phyloP scores from a whole-genome alignment of 2,329 filamentous ascomycete genomes.

The Magnaporthales sp. region DNA sequence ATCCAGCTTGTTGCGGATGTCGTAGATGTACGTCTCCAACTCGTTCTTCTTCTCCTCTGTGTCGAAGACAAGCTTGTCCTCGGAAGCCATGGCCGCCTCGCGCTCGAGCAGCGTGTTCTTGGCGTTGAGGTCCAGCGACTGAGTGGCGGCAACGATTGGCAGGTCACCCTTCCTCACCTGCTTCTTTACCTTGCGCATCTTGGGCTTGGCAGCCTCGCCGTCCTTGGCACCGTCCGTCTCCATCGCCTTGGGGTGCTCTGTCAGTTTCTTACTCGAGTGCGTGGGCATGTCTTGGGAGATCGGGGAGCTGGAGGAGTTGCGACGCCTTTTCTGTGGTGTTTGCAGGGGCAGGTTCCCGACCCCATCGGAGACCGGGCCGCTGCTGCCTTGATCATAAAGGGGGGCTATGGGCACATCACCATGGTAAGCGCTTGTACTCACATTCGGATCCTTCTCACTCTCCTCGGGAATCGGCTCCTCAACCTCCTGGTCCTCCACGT shows the following conservation, averaged over 20 bases:
- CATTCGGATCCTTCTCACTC: slow-evolving; percentile 29
- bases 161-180: slow-evolving; percentile 96
- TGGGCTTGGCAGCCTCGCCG: slow-evolving; percentile 50
- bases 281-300: slow-evolving; percentile 7
- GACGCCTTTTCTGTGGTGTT: slow-evolving; percentile 4
- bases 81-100: slow-evolving; percentile 87
- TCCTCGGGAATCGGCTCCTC: slow-evolving; percentile 56
- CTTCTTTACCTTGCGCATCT: slow-evolving; percentile 98
- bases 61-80: slow-evolving; percentile 96
- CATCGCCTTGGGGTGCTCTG: slow-evolving; percentile 55
- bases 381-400: neutral
- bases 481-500: slow-evolving; percentile 93
- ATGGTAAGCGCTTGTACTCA: neutral
- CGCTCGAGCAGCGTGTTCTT: slow-evolving; percentile 68
- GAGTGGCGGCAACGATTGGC: slow-evolving; percentile 74
- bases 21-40: slow-evolving; percentile 95
- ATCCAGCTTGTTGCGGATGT: slow-evolving; percentile 90
- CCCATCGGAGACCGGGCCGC: neutral
- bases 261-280: slow-evolving; percentile 12
- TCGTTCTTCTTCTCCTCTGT: slow-evolving; percentile 99
- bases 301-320: neutral
- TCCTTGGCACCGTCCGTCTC: slow-evolving; percentile 66
- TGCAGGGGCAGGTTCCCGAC: neutral
- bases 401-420: neutral
- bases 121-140: slow-evolving; percentile 61